Evolutionary conservation across 495 filamentous ascomycete genomes (phyloP).

Genomic region (Xylaria venustula): DNA sequence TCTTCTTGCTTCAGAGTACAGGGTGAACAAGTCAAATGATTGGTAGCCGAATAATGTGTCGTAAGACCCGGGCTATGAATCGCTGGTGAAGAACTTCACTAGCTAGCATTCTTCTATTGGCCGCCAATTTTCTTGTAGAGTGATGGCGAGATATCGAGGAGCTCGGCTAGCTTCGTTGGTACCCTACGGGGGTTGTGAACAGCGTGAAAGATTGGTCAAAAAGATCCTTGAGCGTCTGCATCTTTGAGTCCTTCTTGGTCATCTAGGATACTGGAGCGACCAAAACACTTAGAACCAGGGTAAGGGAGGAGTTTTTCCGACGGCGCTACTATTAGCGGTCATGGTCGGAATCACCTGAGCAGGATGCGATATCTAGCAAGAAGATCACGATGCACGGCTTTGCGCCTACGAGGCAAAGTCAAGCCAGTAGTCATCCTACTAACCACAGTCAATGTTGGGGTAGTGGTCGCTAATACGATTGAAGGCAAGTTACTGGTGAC

Average conservation of each 20-base stretch:
- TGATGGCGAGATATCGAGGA: conserved; percentile 38
- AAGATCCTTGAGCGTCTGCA: conserved; percentile 13
- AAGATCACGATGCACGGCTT: too few relatives aligned
- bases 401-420: too few relatives aligned
- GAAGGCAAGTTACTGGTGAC: too few relatives aligned
- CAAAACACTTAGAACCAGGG: conserved; percentile 10
- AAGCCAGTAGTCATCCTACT: too few relatives aligned
- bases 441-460: too few relatives aligned
- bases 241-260: conserved; percentile 10
- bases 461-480: too few relatives aligned
- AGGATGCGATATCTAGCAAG: background rate
- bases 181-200: conserved; percentile 35
- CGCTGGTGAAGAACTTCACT: background rate
- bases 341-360: background rate
- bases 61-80: background rate
- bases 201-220: conserved; percentile 48
- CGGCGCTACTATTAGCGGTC: background rate
- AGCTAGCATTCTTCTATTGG: background rate
- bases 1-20: background rate
- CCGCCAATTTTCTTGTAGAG: background rate
- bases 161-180: conserved; percentile 37
- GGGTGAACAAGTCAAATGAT: conserved; percentile 8
- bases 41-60: conserved; percentile 2
- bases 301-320: background rate
- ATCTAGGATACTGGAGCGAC: conserved; percentile 26